Percentiles rank a stretch among this genome's conserved stretches.
These are phyloP conservation scores for Penicillium flavigenum DNA, from an alignment of 495 filamentous ascomycete species.

Conservation along the genomic window DNA sequence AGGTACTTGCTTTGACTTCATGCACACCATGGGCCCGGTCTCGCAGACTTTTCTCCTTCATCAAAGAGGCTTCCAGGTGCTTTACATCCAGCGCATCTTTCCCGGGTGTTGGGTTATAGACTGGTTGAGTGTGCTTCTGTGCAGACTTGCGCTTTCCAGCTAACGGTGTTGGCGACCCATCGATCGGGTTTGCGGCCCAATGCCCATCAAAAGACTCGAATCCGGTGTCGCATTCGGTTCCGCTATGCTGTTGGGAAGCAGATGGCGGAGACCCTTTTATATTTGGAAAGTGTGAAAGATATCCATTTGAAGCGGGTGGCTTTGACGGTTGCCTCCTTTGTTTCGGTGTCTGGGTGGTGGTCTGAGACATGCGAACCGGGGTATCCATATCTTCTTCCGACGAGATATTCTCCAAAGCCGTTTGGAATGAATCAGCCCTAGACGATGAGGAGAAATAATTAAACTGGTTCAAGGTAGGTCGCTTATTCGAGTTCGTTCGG, in stretches of 20 bases:
- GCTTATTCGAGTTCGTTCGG: constrained; percentile 44
- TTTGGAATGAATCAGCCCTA: constrained; percentile 70
- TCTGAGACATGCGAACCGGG: constrained; percentile 41
- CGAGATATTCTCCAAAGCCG: constrained; percentile 63
- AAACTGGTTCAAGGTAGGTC: constrained; percentile 40
- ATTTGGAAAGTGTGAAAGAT: constrained; percentile 10
- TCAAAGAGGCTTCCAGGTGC: constrained; percentile 28
- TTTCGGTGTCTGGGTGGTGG: constrained; percentile 26
- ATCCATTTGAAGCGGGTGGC: constrained; percentile 18
- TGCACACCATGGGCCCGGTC: constrained; percentile 35
- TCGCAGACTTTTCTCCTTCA: constrained; percentile 36
- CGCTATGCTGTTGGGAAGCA: constrained; percentile 19
- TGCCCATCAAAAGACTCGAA: constrained; percentile 31
- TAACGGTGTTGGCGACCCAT: constrained; percentile 23
- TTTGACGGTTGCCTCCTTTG: constrained; percentile 27
- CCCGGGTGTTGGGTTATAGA: constrained; percentile 3
- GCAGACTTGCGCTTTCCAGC: constrained; percentile 19
- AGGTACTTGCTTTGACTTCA: constrained; percentile 25
- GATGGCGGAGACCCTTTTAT: constrained; percentile 17
- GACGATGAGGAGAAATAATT: constrained; percentile 45
- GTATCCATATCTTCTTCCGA: constrained; percentile 63
- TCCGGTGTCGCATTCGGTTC: constrained; percentile 26
- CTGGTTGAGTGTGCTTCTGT: constrained; percentile 6
- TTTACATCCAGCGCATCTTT: constrained; percentile 20
- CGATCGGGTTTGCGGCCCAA: constrained; percentile 18